Percentiles rank a stretch among this genome's conserved stretches.
Evolutionary conservation across 192 early-diverging fungal species (phyloP).

Genomic region (Gryganskiella cystojenkinii): DNA sequence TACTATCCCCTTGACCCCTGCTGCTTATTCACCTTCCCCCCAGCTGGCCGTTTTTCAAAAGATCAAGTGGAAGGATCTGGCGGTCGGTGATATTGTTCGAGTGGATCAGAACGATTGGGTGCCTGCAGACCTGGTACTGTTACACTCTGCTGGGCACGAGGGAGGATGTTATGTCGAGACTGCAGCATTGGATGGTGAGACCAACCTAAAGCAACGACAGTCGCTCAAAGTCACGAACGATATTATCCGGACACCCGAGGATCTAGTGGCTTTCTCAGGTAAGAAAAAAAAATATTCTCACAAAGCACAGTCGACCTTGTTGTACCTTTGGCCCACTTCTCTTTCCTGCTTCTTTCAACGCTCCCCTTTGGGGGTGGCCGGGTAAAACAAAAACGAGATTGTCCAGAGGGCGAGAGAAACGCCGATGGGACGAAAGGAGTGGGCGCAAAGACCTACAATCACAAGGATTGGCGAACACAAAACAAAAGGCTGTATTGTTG

Average conservation of each 20-base stretch:
- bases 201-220: slow-evolving; percentile 88
- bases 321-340: no score
- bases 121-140: slow-evolving; percentile 82
- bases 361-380: no score
- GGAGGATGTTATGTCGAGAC: slow-evolving; percentile 90
- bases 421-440: no score
- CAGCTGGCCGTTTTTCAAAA: slow-evolving; percentile 56
- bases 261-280: slow-evolving; percentile 63
- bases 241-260: slow-evolving; percentile 54
- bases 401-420: no score
- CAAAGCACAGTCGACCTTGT: not conserved
- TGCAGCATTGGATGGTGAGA: slow-evolving; percentile 88
- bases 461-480: no score
- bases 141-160: slow-evolving; percentile 75
- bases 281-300: slow-evolving; percentile 1
- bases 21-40: slow-evolving; percentile 11
- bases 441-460: no score
- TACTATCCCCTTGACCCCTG: slow-evolving; percentile 46
- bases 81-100: slow-evolving; percentile 82
- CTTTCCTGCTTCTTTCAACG: no score
- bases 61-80: slow-evolving; percentile 68
- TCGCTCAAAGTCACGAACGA: slow-evolving; percentile 71
- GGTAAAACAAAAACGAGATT: no score
- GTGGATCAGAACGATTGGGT: slow-evolving; percentile 85
- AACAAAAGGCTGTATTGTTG: no score